Conservation (phyloP, 148 eudicot genomes). For the Vaccinium corymbosum region DNA sequence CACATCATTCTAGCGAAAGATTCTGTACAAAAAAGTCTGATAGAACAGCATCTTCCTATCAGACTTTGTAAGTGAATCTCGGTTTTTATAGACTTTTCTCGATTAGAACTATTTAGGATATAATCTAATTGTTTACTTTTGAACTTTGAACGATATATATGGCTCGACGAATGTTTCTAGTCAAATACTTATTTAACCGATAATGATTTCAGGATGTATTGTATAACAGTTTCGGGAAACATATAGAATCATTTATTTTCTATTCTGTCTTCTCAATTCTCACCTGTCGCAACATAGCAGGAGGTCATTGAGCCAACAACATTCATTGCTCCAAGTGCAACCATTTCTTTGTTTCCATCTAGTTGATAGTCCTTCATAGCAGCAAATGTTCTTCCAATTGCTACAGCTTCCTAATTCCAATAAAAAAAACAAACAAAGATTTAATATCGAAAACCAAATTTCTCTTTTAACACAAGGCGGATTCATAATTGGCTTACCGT, state of each 20-base stretch:
- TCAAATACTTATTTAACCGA: neutral
- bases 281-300: slow-evolving; percentile 75
- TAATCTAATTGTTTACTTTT: neutral
- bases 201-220: neutral
- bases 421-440: neutral
- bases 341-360: slow-evolving; percentile 80
- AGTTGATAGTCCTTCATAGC: slow-evolving; percentile 63
- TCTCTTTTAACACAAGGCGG: neutral
- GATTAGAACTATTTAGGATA: neutral
- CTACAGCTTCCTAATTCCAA: slow-evolving; percentile 57
- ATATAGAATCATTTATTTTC: neutral
- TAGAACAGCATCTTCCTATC: neutral
- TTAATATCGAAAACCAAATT: neutral
- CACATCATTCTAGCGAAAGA: neutral
- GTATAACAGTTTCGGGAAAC: neutral
- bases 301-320: slow-evolving; percentile 73
- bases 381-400: slow-evolving; percentile 79
- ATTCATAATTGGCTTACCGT: slow-evolving; percentile 28
- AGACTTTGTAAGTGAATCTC: neutral
- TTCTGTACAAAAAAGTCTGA: neutral
- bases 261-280: slow-evolving; percentile 15
- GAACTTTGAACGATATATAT: neutral
- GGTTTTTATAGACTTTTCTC: neutral
- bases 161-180: neutral
- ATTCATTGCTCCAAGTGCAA: slow-evolving; percentile 66